Evolutionary conservation across 2,329 filamentous ascomycete species (phyloP), one percentile per base, ranked within the genome.

Genomic region (Penicillium sp.): DNA sequence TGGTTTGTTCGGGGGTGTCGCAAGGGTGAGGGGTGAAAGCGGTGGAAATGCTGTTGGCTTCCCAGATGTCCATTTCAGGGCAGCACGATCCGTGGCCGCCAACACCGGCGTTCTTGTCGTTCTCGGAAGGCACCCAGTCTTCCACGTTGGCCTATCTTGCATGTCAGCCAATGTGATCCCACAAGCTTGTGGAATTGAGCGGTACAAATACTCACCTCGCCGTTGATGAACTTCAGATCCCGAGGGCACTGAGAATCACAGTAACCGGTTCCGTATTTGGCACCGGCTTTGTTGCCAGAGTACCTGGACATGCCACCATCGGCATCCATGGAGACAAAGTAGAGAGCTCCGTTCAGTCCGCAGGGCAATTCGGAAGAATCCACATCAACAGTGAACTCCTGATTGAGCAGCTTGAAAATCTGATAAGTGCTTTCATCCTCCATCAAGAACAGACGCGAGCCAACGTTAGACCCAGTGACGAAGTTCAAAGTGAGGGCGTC

Each of bases 321-420:
- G 7, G 77, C 73, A 10, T 82, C 78, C 70, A 88, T 88, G 64
- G 81, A 75, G 14, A 82, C 76, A 39, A 88, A 78, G 75, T 90
- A 89, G 43, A 90, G 75, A 42, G 87, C 87, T 51, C 86, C 87
- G 72, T 90, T 90, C 55, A 90, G 74, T 56, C 87, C 87, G 65
- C 87, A 90, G 56, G 82, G 81, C 18, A 88, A 76, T 62, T 81
- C 80, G 38, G 85, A 88, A 41, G 88, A 82, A 67, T 90, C 87
- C 26, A 89, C 86, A 51, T 89, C 86, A 58, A 90, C 88, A 51
- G 84, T 86, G 74, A 90, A 85, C 71, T 90, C 87, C 66, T 86
- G 80, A 72, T 84, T 84, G 50, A 84, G 77, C 54, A 89, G 77
- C 55, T 83, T 79, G 74, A 89, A 85, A 67, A 81, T 79, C 74